Base-by-base conservation (phyloP, 139 green algal genomes). In the Yamagishiella unicocca region DNA sequence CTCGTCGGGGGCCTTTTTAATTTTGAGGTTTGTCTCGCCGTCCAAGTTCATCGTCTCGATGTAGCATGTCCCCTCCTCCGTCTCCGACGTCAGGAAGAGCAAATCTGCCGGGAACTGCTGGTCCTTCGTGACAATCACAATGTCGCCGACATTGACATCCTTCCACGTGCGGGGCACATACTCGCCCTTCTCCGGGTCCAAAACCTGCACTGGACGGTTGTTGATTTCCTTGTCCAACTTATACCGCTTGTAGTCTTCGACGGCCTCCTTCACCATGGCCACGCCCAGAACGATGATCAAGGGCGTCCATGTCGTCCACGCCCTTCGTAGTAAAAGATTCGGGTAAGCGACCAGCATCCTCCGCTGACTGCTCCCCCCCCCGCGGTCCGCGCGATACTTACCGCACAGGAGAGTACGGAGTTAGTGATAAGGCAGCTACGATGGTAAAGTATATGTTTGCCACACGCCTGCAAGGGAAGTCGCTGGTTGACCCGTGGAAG, bases 1-100 rank as follows among this genome's bases (percentile, higher is more conserved):
- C 73, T 95, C 76, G 42, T 96, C 94, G 42, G 94, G 81, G 21
- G 92, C 87, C 80, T 95, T 94, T 37, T 97, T 96, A 75, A 98
- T 97, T 83, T 99, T 99, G 2, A 99, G 91, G 90, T 99, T 99
- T 43, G 95, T 97, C 90, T 99, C 97, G 2, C 95, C 97, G 70
- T 99, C 97, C 82, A 99, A 93, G 88, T 99, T 98, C 89, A 96
- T 97, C 27, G 97, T 98, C 89, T 96, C 94, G 54, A 97, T 94
- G 89, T 97, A 98, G 89, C 94, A 98, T 24, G 94, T 93, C 43
- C 93, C 92, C 78, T 98, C 95, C 35, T 92, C 88, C 25, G 94
- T 93, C 27, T 95, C 93, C 12, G 90, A 85, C 19, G 92, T 83
- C 4, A 98, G 88, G 89, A 96, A 98, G 58, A 98, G 67, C 85